phyloP scores from a whole-genome alignment of 2,329 filamentous ascomycete genomes.

The Elsinoe arachidis region DNA sequence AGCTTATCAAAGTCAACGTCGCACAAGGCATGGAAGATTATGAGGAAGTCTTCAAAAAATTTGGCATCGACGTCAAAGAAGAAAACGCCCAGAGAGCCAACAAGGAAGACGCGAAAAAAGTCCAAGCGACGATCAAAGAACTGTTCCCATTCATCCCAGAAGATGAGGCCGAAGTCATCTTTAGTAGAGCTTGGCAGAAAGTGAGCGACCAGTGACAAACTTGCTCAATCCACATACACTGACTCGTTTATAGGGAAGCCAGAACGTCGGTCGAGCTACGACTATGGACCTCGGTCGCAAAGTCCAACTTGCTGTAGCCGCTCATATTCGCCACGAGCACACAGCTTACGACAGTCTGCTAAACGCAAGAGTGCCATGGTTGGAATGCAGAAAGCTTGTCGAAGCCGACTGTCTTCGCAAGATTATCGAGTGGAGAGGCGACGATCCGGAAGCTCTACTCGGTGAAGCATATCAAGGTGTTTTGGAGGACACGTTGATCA shows the following conservation, averaged over 20 bases:
- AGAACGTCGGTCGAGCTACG: slow-evolving; percentile 49
- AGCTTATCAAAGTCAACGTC: slow-evolving; percentile 24
- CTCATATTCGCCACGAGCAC: slow-evolving; percentile 54
- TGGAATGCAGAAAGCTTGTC: slow-evolving; percentile 46
- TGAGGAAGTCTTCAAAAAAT: slow-evolving; percentile 12
- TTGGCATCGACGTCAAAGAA: slow-evolving; percentile 11
- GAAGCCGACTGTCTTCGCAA: slow-evolving; percentile 48
- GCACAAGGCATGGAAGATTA: slow-evolving; percentile 15
- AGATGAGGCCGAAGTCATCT: slow-evolving; percentile 48
- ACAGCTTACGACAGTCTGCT: slow-evolving; percentile 55
- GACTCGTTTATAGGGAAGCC: slow-evolving; percentile 37
- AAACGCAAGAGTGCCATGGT: slow-evolving; percentile 37
- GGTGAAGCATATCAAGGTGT: slow-evolving; percentile 35
- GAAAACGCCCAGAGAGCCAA: slow-evolving; percentile 15
- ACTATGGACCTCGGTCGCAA: slow-evolving; percentile 47
- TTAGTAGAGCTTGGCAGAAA: slow-evolving; percentile 53
- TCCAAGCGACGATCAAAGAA: slow-evolving; percentile 51
- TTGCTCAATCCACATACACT: slow-evolving; percentile 3
- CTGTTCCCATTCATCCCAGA: slow-evolving; percentile 56
- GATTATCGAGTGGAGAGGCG: slow-evolving; percentile 55
- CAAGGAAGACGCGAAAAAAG: slow-evolving; percentile 36
- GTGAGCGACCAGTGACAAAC: slow-evolving; percentile 27
- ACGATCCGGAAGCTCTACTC: slow-evolving; percentile 52
- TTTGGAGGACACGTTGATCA: slow-evolving; percentile 44
- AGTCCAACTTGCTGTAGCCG: slow-evolving; percentile 53